phyloP scores from a whole-genome alignment of 2,329 filamentous ascomycete genomes.

The Immersiporthe knoxdaviesiana region DNA sequence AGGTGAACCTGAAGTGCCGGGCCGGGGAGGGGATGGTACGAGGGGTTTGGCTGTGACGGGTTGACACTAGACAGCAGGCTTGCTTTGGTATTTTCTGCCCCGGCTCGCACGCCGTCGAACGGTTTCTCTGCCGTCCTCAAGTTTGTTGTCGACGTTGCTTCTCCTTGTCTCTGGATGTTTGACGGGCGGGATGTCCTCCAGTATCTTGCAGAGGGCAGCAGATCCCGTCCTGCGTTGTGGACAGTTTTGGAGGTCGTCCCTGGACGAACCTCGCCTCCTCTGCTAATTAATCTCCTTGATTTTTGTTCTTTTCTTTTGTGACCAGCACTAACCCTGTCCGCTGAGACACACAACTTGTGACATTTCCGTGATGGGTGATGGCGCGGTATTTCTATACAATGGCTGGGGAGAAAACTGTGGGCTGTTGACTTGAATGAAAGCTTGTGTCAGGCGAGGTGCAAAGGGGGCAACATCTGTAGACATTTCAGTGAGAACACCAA shows the following conservation, averaged over 20 bases:
- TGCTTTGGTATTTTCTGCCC: neutral
- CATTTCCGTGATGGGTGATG: neutral
- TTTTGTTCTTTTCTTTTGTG: neutral
- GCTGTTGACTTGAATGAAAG: too few relatives aligned
- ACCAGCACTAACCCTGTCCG: neutral
- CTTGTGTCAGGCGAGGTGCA: too few relatives aligned
- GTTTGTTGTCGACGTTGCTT: neutral
- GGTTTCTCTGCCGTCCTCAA: neutral
- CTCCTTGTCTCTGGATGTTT: neutral
- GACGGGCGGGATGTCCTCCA: neutral
- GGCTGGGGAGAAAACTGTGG: too few relatives aligned
- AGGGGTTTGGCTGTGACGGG: neutral
- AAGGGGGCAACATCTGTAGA: neutral
- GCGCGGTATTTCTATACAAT: too few relatives aligned
- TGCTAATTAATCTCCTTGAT: too few relatives aligned
- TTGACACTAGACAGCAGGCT: neutral
- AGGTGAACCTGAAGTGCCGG: neutral
- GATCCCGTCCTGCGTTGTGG: too few relatives aligned
- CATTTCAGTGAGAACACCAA: neutral
- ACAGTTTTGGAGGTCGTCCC: too few relatives aligned
- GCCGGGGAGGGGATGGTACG: neutral
- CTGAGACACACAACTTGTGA: neutral
- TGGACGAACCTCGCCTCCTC: too few relatives aligned
- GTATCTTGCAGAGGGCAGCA: neutral
- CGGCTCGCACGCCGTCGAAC: neutral